Evolutionary conservation across 2,329 filamentous ascomycete species (phyloP), one percentile per base, ranked within the genome.

Genomic region (Alternaria ethzedia): DNA sequence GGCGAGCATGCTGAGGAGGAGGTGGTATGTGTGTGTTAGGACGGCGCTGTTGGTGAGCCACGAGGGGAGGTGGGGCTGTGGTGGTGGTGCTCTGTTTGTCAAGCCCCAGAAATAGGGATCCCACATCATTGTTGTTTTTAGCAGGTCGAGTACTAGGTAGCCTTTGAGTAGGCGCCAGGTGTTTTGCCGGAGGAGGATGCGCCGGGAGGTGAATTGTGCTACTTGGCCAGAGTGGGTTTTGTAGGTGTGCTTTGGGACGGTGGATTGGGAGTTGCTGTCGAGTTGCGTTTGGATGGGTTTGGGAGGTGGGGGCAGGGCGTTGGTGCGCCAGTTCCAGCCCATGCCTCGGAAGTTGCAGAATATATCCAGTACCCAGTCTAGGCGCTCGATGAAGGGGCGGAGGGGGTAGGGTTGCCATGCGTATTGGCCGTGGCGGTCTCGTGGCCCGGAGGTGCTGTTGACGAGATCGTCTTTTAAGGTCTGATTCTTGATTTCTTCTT

Each of bases 21-120:
- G 83, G 54, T 90, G 89, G 70, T 87, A 88, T 7, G 85, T 65
- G 30, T 82, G 83, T 26, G 90, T 79, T 2, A 87, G 60, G 52
- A 82, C 65, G 0, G 70, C 70, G 81, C 77, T 7, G 1, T 85
- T 83, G 4, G 86, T 70, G 21, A 73, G 62, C 17, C 74, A 74
- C 26, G 61, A 86, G 74, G 78, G 85, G 70, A 74, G 82, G 56
- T 63, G 89, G 79, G 63, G 82, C n/a, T n/a, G n/a, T 65, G 67
- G 84, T 68, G 72, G 78, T 72, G 61, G 77, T 72, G 61, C 78
- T 73, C 57, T 82, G 80, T 80, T 77, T 64, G 57, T 78, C 61
- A 89, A 73, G 45, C 84, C 84, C 79, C 85, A 85, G 79, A 94
- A 97, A 81, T 95, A 97, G 0, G 91, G 89, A 72, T 98, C 95